Percentiles rank a stretch among this genome's conserved stretches.
These are phyloP conservation scores for Chytriomyces sp. DNA, from an alignment of 192 early-diverging fungal species.

Conservation along the genomic window DNA sequence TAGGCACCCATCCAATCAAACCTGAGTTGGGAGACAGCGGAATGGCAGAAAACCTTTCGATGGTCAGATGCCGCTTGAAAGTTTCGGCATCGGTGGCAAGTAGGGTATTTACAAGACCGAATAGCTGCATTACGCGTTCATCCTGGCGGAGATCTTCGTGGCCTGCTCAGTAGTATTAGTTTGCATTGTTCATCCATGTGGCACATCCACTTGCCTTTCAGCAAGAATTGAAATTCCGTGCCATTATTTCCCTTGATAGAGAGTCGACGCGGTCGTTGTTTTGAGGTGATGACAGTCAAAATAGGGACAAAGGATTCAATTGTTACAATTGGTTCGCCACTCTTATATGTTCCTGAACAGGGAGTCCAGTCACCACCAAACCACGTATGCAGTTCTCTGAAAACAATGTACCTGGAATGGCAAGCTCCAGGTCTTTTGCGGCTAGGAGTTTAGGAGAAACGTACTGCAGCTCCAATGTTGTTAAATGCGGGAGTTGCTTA, in stretches of 20 bases:
- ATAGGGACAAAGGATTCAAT: constrained; percentile 85
- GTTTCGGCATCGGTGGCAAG: constrained; percentile 81
- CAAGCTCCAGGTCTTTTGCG: constrained; percentile 82
- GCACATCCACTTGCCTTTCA: constrained; percentile 69
- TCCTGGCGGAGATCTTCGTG: constrained; percentile 98
- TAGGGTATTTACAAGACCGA: constrained; percentile 93
- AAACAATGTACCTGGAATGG: constrained; percentile 71
- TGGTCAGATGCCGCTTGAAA: constrained; percentile 86
- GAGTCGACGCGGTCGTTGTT: constrained; percentile 87
- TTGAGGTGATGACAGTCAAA: constrained; percentile 85
- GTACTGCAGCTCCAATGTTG: constrained; percentile 83
- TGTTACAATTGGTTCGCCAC: constrained; percentile 80
- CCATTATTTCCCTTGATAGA: constrained; percentile 88
- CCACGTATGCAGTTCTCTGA: neutral
- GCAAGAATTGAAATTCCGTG: constrained; percentile 81
- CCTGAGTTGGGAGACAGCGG: constrained; percentile 95
- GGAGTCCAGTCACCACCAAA: neutral
- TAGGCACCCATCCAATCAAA: constrained; percentile 89
- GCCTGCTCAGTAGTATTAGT: constrained; percentile 25
- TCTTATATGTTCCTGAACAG: constrained; percentile 71
- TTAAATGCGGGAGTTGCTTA: constrained; percentile 79
- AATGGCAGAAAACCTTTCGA: constrained; percentile 87
- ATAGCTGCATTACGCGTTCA: constrained; percentile 98
- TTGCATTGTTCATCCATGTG: neutral
- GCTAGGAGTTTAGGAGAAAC: constrained; percentile 85